A percentile compares a stretch with the other conserved stretches of the same genome.
Conservation (phyloP, 352 stramenopile genomes). For the Phytophthora rubi region DNA sequence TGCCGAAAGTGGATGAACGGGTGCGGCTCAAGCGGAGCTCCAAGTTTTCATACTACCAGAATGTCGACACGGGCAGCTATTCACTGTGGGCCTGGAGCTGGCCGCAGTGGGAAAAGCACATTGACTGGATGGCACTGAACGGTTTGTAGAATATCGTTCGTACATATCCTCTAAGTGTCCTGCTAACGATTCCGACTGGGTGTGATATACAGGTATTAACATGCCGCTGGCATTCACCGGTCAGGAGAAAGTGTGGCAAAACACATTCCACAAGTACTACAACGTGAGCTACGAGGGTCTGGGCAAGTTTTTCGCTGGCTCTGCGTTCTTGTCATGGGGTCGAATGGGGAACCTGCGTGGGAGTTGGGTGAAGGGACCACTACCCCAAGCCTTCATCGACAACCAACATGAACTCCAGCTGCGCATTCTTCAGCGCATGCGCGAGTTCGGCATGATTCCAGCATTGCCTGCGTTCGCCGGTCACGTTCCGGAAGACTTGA, state of each 20-base stretch:
- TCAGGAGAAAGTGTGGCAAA: conserved; percentile 90
- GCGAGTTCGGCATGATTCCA: conserved; percentile 89
- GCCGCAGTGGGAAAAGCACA: conserved; percentile 87
- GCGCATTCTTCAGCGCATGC: conserved; percentile 81
- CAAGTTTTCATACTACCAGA: conserved; percentile 92
- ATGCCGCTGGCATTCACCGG: conserved; percentile 91
- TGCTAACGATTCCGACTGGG: neutral
- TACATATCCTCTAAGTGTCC: neutral
- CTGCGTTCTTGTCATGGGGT: conserved; percentile 88
- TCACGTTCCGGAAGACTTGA: conserved; percentile 87
- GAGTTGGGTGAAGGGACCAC: conserved; percentile 82
- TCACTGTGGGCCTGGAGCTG: conserved; percentile 89
- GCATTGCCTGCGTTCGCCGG: conserved; percentile 88
- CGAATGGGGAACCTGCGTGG: conserved; percentile 90
- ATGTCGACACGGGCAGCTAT: conserved; percentile 94
- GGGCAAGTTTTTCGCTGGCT: conserved; percentile 89
- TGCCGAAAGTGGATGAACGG: conserved; percentile 45
- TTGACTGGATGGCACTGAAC: conserved; percentile 93
- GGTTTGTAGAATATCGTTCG: conserved; percentile 3
- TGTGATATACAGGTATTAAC: conserved; percentile 72
- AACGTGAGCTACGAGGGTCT: conserved; percentile 81
- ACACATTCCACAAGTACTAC: conserved; percentile 82
- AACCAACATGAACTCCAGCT: conserved; percentile 82
- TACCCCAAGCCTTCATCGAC: conserved; percentile 87
- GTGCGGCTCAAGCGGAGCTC: conserved; percentile 61